Base-by-base conservation (phyloP, 257 asterid genomes). In the Ajuga chamaepitys region DNA sequence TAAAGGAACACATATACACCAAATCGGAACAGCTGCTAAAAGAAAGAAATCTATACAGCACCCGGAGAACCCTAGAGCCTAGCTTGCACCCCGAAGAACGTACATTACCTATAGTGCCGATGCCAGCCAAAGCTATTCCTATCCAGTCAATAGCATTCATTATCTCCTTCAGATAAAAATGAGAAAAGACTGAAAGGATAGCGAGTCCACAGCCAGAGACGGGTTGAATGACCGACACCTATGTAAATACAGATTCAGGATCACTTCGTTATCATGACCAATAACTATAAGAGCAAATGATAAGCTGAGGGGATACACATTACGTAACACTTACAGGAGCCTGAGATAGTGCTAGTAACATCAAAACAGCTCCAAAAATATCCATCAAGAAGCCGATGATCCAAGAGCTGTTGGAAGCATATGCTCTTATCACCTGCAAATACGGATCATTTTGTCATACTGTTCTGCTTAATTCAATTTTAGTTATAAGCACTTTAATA, bases 171-270 rank as follows among this genome's bases (percentile, higher is more conserved):
- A 94, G 78, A 83, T 94, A 90, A 77, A 94, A 94, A 85, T 94
- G 99, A 62, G 99, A 94, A 71, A 94, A 94, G 46, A 94, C 77
- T 17, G 95, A 94, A 77, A 94, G 99, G 64, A 94, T 90, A 48
- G 96, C 98, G 52, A 94, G 96, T 62, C 99, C 99, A 44, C 98
- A 90, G 77, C 99, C 99, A 50, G 99, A 94, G 79, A 94, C 98
- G 32, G 99, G 99, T 76, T 94, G 99, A 77, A 94, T 81, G 67
- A 94, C 96, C 14, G 96, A 90, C 53, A 94, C 98, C 98, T 94
- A 73, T 58, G 68, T 35, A 47, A 72, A 7, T 41, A 60, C 63
- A 45, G 18, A 58, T 35, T 28, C 34, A 24, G 51, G 34, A 42
- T 48, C 20, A 66, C 54, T 54, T 62, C 18, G 25, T 34, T 28